These are phyloP conservation scores for Paramecium caudatum DNA, from an alignment of 73 alveolate species.

Conservation along the genomic window DNA sequence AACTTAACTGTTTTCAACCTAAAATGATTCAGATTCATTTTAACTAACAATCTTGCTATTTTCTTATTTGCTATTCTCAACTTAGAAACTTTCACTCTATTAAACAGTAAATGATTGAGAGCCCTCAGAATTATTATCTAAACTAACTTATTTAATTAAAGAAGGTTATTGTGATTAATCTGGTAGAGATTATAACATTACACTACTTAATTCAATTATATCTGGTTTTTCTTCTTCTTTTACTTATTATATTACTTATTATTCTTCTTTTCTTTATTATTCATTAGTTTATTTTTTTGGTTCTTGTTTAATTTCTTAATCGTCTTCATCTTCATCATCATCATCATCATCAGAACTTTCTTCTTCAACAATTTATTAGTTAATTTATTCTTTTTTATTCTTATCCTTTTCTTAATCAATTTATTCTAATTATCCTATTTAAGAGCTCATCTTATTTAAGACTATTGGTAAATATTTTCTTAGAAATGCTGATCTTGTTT, in stretches of 20 bases:
- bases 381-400: slow-evolving; percentile 72
- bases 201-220: slow-evolving; percentile 10
- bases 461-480: slow-evolving; percentile 87
- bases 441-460: slow-evolving; percentile 72
- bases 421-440: slow-evolving; percentile 63
- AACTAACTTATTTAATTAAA: slow-evolving; percentile 46
- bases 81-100: slow-evolving; percentile 32
- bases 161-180: not conserved
- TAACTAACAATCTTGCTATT: slow-evolving; percentile 36
- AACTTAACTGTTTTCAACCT: slow-evolving; percentile 42
- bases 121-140: slow-evolving; percentile 38
- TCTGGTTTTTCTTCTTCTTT: not conserved
- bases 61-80: slow-evolving; percentile 27
- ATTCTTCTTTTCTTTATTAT: not conserved
- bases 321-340: slow-evolving; percentile 71
- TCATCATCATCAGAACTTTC: slow-evolving; percentile 76
- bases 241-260: not conserved
- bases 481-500: slow-evolving; percentile 80
- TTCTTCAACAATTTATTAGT: slow-evolving; percentile 73
- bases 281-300: not conserved
- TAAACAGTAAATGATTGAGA: slow-evolving; percentile 51
- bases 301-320: slow-evolving; percentile 14
- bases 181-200: not conserved
- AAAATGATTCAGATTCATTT: slow-evolving; percentile 62
- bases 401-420: slow-evolving; percentile 49